Evolutionary conservation across 129 eudicot species (phyloP), one percentile per base, ranked within the genome.

Genomic region (Mikania micrantha): DNA sequence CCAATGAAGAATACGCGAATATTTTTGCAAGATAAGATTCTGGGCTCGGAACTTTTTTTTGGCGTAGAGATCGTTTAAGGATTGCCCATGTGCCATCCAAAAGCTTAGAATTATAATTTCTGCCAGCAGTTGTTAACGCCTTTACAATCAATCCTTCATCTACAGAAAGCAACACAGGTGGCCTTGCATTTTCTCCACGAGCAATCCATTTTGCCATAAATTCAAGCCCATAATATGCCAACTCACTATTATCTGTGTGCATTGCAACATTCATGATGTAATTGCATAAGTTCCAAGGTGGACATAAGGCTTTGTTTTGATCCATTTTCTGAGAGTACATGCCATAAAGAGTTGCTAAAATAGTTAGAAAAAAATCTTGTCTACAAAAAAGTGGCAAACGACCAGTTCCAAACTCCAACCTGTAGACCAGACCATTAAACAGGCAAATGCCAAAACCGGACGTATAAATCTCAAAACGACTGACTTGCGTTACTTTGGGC

Each of bases 121-220:
- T 81, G 66, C 83, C 87, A 28, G 97, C 95, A 54, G 96, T 89
- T 38, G 79, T 78, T 75, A 94, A 86, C 5, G 92, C 85, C 47
- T 90, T 80, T 29, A 89, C 82, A 16, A 89, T 53, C 60, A 89
- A 70, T 20, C 97, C 97, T 85, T 94, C 95, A 76, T 87, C 84
- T 28, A 79, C 97, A 70, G 87, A 84, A 13, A 70, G 81, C 29
- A 67, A 57, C 60, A 83, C 71, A 4, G 90, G 78, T 10, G 95
- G 90, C 58, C 81, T 77, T 5, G 71, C 78, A 44, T 1, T 54
- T 78, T 87, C 95, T 41, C 87, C 87, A 64, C 70, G 66, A 47
- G 77, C 79, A 68, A 94, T 87, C 99, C 87, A 89, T 76, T 62
- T 89, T 17, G 84, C 99, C 86, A 94, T 77, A 80, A 85, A 94